Base-by-base conservation (phyloP, 2,329 filamentous ascomycete genomes). In the Fusarium oligoseptatum region DNA sequence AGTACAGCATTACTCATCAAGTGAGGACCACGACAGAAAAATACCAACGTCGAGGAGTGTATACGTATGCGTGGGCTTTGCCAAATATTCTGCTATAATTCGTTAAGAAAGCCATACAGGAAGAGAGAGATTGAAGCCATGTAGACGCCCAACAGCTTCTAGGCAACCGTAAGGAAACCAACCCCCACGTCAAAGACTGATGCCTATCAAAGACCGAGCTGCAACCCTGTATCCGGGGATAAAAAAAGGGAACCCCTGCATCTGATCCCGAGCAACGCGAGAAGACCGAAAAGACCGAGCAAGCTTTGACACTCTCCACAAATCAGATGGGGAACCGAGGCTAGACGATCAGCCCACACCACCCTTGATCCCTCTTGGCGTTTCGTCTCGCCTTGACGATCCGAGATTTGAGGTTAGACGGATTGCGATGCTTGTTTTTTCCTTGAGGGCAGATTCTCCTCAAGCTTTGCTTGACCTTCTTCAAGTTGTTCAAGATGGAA, bases 351-450 rank as follows among this genome's bases (percentile, higher is more conserved):
- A 79, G 5, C 27, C 57, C 36, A 60, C 57, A 45, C 39, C 27
- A 43, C 57, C 27, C 56, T 37, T 24, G 15, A 15, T 22, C 6
- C 14, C n/a, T 43, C 60, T 62, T 62, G 60, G 41, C 60, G 27
- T 32, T 48, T 36, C 17, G 39, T 60, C 58, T 61, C 11, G 36
- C 17, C 58, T 43, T 29, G 39, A 43, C 32, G 45, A 37, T 48
- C 60, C 43, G 60, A 63, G 45, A 63, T 62, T 63, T 41, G 45
- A 22, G 14, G 36, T 55, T 45, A 37, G 45, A 34, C n/a, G 43
- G 45, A 37, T 52, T 20, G 9, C n/a, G 32, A 63, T 63, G 43
- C 60, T 63, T 63, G 43, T 63, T 55, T 63, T 22, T 63, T 63
- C 36, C 1, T 1, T n/a, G 17, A 60, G 7, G 27, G 20, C 43